Conservation (phyloP, 78 protist species). For the Bodo saltans region DNA sequence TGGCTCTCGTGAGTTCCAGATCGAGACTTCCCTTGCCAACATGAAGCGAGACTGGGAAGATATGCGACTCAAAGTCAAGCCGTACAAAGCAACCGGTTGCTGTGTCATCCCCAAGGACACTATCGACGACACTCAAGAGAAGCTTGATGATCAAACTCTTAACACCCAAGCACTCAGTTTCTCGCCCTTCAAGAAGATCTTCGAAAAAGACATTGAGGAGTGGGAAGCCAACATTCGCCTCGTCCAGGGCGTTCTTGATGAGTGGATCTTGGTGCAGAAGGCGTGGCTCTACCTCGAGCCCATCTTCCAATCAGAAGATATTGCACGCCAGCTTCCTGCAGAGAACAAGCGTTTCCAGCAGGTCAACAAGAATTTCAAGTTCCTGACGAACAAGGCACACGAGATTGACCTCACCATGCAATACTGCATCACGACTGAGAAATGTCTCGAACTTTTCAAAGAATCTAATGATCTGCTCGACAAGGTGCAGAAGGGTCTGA, state of each 20-base stretch:
- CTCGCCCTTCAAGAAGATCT: conserved; percentile 65
- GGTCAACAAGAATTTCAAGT: conserved; percentile 54
- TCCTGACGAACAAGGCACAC: conserved; percentile 26
- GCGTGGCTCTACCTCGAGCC: conserved; percentile 87
- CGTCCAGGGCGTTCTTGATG: conserved; percentile 60
- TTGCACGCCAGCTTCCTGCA: conserved; percentile 73
- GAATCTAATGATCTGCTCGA: conserved; percentile 63
- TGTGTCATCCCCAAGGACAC: conserved; percentile 46
- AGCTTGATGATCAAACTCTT: conserved; percentile 77
- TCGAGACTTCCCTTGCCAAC: conserved; percentile 56
- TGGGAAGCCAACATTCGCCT: conserved; percentile 59
- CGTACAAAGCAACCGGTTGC: conserved; percentile 46
- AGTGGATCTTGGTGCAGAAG: conserved; percentile 77
- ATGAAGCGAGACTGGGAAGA: conserved; percentile 61
- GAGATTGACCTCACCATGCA: conserved; percentile 36
- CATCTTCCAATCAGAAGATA: conserved; percentile 82
- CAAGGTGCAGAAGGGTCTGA: conserved; percentile 76
- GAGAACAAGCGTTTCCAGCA: conserved; percentile 60
- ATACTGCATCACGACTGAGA: conserved; percentile 15
- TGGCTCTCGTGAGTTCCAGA: conserved; percentile 58
- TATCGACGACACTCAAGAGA: conserved; percentile 51
- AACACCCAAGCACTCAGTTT: conserved; percentile 70
- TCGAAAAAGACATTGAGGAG: conserved; percentile 37
- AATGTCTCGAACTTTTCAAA: conserved; percentile 40
- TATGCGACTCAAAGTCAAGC: conserved; percentile 21